Percentiles rank a stretch among this genome's conserved stretches.
These are phyloP conservation scores for Kodamaea suecica DNA, from an alignment of 1,139 yeast genomes.

Conservation along the genomic window DNA sequence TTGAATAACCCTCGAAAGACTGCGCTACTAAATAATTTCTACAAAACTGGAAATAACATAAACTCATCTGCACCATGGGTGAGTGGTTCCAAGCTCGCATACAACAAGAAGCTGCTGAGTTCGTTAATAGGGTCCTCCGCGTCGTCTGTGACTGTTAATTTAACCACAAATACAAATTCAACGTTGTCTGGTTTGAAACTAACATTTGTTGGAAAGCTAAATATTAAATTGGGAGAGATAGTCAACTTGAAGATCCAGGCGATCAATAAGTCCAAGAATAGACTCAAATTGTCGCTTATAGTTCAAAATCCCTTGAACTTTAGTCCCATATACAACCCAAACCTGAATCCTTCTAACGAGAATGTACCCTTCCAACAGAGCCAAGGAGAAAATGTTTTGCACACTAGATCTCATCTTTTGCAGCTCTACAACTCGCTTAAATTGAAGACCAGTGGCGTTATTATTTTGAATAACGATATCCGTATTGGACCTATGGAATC, in stretches of 20 bases:
- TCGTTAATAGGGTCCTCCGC: conserved; percentile 26
- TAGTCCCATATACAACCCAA: conserved; percentile 16
- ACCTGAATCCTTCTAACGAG: neutral
- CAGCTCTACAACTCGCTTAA: conserved; percentile 37
- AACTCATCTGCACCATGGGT: neutral
- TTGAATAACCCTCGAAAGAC: conserved; percentile 5
- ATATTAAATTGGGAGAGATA: conserved; percentile 57
- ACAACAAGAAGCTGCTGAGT: conserved; percentile 10
- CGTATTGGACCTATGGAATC: conserved; percentile 63
- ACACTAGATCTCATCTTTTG: conserved; percentile 25
- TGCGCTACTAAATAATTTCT: conserved; percentile 9
- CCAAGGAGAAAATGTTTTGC: conserved; percentile 16
- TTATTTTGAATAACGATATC: conserved; percentile 64
- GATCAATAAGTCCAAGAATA: conserved; percentile 51
- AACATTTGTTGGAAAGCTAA: conserved; percentile 62
- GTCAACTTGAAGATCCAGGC: conserved; percentile 68
- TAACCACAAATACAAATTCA: conserved; percentile 32
- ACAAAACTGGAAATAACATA: too few relatives aligned
- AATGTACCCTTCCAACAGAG: conserved; percentile 6
- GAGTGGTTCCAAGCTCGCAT: too few relatives aligned
- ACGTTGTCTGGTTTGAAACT: conserved; percentile 50
- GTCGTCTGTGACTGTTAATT: conserved; percentile 45
- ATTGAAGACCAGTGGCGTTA: conserved; percentile 44
- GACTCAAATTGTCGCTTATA: conserved; percentile 44
- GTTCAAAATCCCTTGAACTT: conserved; percentile 30